Conservation (phyloP, 1,284 basidiomycete genomes). For the Vanrija humicola region DNA sequence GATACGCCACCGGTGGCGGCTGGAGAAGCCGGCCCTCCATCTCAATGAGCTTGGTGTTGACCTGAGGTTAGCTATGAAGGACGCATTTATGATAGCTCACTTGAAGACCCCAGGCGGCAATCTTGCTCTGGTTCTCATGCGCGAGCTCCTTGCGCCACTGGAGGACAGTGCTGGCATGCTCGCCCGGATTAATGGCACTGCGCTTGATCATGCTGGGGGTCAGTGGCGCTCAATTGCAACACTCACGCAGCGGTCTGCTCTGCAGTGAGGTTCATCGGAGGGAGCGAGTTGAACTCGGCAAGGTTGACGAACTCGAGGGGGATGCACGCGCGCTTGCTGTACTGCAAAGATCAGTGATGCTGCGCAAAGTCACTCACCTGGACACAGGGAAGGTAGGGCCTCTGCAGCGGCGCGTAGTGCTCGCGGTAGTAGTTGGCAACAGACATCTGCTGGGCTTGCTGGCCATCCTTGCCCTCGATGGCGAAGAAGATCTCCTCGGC, state of each 20-base stretch:
- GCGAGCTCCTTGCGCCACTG: constrained; percentile 32
- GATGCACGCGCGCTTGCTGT: constrained; percentile 34
- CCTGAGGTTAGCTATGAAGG: constrained; percentile 13
- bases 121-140: constrained; percentile 35
- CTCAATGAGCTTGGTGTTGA: constrained; percentile 39
- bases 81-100: constrained; percentile 2
- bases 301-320: constrained; percentile 43
- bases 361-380: constrained; percentile 22
- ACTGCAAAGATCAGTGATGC: constrained; percentile 16
- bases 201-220: constrained; percentile 7
- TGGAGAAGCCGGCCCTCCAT: constrained; percentile 44
- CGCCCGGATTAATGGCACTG: constrained; percentile 24
- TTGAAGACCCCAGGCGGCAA: constrained; percentile 47
- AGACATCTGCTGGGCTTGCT: constrained; percentile 20
- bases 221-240: not conserved
- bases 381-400: constrained; percentile 42
- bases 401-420: constrained; percentile 29
- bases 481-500: constrained; percentile 35
- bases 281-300: constrained; percentile 41
- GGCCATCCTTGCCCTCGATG: constrained; percentile 31
- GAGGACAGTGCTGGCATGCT: constrained; percentile 22
- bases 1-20: constrained; percentile 40
- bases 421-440: constrained; percentile 45
- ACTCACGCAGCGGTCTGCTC: constrained; percentile 39
- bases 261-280: constrained; percentile 33